These are phyloP conservation scores for Paracoccidioides brasiliensis DNA, from an alignment of 2,329 filamentous ascomycete species.

Conservation along the genomic window DNA sequence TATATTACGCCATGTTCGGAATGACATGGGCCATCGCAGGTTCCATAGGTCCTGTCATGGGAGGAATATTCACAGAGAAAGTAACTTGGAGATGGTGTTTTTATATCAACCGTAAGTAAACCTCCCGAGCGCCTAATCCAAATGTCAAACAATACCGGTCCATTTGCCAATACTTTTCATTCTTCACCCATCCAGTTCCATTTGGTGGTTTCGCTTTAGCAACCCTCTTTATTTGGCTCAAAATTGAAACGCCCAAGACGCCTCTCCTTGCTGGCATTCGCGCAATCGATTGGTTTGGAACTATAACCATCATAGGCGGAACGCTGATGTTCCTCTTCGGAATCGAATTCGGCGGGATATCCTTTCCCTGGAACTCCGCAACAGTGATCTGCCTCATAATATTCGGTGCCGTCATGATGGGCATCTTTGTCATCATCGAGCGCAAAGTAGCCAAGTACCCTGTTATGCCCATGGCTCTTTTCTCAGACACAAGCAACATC, in stretches of 20 bases:
- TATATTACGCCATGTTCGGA: constrained; percentile 52
- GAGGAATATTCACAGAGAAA: constrained; percentile 46
- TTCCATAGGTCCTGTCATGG: constrained; percentile 47
- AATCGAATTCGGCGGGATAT: constrained; percentile 68
- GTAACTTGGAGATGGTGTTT: constrained; percentile 50
- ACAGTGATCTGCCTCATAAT: constrained; percentile 65
- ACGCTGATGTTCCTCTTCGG: constrained; percentile 79
- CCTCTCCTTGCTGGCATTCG: constrained; percentile 44
- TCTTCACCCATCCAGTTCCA: constrained; percentile 30
- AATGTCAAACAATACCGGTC: not conserved
- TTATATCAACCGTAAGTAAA: constrained; percentile 42
- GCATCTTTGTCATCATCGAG: constrained; percentile 59
- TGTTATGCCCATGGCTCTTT: constrained; percentile 62
- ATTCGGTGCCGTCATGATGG: constrained; percentile 53
- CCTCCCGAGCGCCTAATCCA: constrained; percentile 4
- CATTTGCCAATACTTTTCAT: constrained; percentile 11
- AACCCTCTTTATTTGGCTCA: constrained; percentile 47
- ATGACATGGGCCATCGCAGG: constrained; percentile 49
- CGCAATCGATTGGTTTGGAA: constrained; percentile 53
- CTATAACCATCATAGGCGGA: constrained; percentile 54
- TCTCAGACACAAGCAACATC: constrained; percentile 52
- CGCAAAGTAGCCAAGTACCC: constrained; percentile 62
- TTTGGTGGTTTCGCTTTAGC: constrained; percentile 46
- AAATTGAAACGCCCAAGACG: constrained; percentile 49
- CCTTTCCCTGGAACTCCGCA: constrained; percentile 60